Conservation (phyloP, 2,329 filamentous ascomycete genomes). For the Exophiala calicioides region DNA sequence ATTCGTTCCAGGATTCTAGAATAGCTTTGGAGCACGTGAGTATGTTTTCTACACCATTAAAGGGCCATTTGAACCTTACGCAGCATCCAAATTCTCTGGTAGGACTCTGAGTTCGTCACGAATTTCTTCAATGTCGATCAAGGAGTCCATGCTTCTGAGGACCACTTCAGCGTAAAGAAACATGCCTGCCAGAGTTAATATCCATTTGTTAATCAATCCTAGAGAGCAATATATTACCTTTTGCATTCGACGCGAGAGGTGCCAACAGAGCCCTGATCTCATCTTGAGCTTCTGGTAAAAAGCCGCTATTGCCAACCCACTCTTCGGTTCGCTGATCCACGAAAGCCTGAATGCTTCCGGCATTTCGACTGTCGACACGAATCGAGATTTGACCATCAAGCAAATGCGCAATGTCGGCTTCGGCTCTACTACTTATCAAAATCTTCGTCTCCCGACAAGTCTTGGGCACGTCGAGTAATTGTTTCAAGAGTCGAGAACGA, state of each 20-base stretch:
- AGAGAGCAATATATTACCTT: conserved; percentile 1
- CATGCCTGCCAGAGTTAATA: neutral
- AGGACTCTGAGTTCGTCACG: neutral
- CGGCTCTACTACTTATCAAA: neutral
- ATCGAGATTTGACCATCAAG: neutral
- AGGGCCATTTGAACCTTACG: neutral
- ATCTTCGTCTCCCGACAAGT: neutral
- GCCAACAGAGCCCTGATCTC: neutral
- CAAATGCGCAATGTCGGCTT: neutral
- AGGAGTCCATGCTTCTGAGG: neutral
- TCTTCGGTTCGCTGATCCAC: neutral
- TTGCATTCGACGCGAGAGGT: conserved; percentile 1
- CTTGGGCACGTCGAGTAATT: neutral
- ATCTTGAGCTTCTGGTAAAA: neutral
- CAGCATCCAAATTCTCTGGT: neutral
- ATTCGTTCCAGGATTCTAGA: neutral
- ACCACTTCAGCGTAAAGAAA: conserved; percentile 2
- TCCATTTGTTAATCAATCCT: neutral
- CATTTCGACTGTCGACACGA: neutral
- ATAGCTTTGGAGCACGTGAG: neutral
- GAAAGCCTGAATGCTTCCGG: neutral
- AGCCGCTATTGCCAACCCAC: neutral
- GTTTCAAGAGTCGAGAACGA: neutral
- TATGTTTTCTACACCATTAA: neutral
- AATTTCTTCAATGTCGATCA: neutral